Conservation (phyloP, 805 yeast genomes). For the Danielozyma ontarioensis region DNA sequence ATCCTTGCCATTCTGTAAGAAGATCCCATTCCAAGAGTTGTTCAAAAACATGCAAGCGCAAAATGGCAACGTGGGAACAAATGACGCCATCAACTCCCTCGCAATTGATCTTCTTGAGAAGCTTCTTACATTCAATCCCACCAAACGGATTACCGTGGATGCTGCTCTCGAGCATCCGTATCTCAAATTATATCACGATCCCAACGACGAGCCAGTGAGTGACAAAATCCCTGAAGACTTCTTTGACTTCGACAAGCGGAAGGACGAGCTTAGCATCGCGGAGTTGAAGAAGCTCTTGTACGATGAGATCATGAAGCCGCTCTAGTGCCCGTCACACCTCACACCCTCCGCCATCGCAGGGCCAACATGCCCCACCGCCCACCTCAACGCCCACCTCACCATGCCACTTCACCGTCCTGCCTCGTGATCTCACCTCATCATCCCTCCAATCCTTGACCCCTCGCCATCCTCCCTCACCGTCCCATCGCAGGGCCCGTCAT, state of each 20-base stretch:
- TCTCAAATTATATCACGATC: constrained; percentile 89
- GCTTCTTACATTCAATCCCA: constrained; percentile 68
- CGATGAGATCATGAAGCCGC: constrained; percentile 70
- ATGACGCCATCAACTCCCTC: constrained; percentile 26
- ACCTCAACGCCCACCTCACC: no score
- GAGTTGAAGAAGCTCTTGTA: constrained; percentile 77
- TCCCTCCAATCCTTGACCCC: no score
- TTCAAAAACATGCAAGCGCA: neutral
- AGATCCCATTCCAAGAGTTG: constrained; percentile 41
- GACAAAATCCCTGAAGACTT: constrained; percentile 80
- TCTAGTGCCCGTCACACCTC: no score
- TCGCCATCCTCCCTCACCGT: no score
- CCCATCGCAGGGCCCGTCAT: no score
- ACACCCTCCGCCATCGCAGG: no score
- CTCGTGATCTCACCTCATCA: no score
- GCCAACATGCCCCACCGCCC: no score
- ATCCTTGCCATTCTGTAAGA: constrained; percentile 58
- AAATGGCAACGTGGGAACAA: neutral
- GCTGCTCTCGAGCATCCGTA: constrained; percentile 81
- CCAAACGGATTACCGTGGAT: constrained; percentile 64
- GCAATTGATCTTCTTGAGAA: constrained; percentile 58
- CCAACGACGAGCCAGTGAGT: constrained; percentile 86
- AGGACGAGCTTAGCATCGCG: constrained; percentile 69
- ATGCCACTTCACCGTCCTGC: no score
- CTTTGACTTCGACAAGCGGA: constrained; percentile 81